Evolutionary conservation across 352 stramenopile genomes (phyloP), one percentile per base, ranked within the genome.

Genomic region (Phytophthora capsici): DNA sequence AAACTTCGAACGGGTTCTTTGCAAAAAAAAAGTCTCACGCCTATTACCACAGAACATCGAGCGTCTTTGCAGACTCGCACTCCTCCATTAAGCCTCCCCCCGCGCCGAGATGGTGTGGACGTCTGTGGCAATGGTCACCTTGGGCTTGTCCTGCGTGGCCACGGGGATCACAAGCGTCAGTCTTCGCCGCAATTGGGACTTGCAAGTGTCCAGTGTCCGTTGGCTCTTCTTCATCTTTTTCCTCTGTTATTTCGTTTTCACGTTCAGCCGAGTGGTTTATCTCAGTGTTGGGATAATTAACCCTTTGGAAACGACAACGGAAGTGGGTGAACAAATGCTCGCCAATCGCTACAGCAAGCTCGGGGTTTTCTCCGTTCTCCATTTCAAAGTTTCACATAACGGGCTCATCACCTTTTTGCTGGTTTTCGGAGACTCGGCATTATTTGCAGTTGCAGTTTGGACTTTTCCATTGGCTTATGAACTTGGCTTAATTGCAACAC

Each of bases 221-320:
- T 89, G 80, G 80, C 65, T 89, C 28, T 89, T 89, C 22, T 81
- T 80, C 63, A 49, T 74, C 46, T 85, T 89, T 36, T 88, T 89
- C 54, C 22, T 72, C 9, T 86, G 69, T 44, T 67, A 84, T 30
- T 81, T 62, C 32, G 37, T 70, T 28, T 82, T 79, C 46, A 67
- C 57, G 26, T 41, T 64, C 6, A 26, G 68, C 49, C 75, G 78
- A 14, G 40, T 71, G n/a, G 26, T 73, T 1, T 86, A 80, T 46
- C 76, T 79, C 57, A 19, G 80, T 14, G 77, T 78, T 22, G 63
- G 71, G 13, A 23, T 52, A 4, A 19, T 69, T 5, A 56, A 63
- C 16, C 69, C 69, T n/a, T 32, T 77, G 12, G 19, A 68, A 12
- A 57, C 63, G 4, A 69, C 57, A 19, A 63, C 58, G 1, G 44